phyloP scores from a whole-genome alignment of 768 basidiomycete species.

The Rhodosporidiobolus odoratus region DNA sequence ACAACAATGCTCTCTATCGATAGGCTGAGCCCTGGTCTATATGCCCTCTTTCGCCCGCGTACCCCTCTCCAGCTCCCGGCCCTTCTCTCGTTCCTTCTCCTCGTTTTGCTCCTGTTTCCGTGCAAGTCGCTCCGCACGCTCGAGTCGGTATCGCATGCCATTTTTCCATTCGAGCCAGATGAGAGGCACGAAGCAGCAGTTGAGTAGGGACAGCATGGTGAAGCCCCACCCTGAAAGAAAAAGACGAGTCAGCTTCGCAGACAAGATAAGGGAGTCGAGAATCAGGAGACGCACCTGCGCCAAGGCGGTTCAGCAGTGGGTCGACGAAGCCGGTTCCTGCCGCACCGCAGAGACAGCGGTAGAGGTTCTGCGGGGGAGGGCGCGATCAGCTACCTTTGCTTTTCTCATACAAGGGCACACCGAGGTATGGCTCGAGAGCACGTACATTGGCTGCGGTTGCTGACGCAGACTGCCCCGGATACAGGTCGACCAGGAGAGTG shows the following conservation, averaged over 20 bases:
- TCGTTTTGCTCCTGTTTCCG: neutral
- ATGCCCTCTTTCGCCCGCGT: too few species aligned
- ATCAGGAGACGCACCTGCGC: constrained; percentile 6
- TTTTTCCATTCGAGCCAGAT: constrained; percentile 26
- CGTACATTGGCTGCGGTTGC: constrained; percentile 36
- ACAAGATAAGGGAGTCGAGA: neutral
- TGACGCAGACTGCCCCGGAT: constrained; percentile 40
- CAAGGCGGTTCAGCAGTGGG: constrained; percentile 25
- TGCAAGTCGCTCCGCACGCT: constrained; percentile 1
- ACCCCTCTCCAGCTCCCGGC: constrained; percentile 1
- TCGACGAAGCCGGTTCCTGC: constrained; percentile 26
- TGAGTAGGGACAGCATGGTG: constrained; percentile 30
- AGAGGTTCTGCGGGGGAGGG: constrained; percentile 24
- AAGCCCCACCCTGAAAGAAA: constrained; percentile 20
- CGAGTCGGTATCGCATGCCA: constrained; percentile 21
- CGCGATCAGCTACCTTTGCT: too few species aligned
- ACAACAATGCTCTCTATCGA: too few species aligned
- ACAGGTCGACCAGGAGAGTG: constrained; percentile 45
- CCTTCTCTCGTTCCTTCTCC: constrained; percentile 2
- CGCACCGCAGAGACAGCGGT: constrained; percentile 37
- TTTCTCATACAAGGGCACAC: constrained; percentile 27
- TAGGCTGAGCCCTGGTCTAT: neutral
- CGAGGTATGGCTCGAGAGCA: constrained; percentile 42
- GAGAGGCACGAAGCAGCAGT: constrained; percentile 22
- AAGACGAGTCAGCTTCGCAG: neutral